phyloP scores from a whole-genome alignment of 768 basidiomycete genomes.

The Cystobasidium onofrii region DNA sequence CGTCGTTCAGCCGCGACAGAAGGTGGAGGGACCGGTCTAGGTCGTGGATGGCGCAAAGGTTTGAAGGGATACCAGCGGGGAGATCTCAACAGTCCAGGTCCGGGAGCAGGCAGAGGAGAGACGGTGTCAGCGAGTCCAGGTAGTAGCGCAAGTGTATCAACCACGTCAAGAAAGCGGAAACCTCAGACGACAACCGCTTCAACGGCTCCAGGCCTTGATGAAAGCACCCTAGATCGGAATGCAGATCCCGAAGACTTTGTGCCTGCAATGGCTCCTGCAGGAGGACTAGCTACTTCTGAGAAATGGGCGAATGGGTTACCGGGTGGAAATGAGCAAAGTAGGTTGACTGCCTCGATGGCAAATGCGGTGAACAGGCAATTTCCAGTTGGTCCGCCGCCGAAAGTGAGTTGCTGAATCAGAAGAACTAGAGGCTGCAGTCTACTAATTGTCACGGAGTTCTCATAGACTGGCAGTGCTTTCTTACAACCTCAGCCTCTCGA shows the following conservation, averaged over 20 bases:
- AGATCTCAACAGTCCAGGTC: not conserved
- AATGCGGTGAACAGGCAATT: conserved; percentile 23
- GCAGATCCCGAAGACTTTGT: conserved; percentile 9
- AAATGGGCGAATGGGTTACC: conserved; percentile 29
- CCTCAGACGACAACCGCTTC: not conserved
- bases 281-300: conserved; percentile 15
- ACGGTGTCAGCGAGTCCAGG: not conserved
- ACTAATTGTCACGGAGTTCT: not conserved
- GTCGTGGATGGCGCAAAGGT: conserved; percentile 23
- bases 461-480: conserved; percentile 22
- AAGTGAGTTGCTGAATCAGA: not conserved
- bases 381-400: conserved; percentile 28
- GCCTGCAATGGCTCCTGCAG: conserved; percentile 16
- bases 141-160: not conserved
- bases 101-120: not conserved
- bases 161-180: conserved; percentile 1
- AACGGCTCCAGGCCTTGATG: not conserved
- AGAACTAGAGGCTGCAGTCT: not conserved
- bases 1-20: not conserved
- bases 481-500: conserved; percentile 14
- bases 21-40: not conserved
- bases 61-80: conserved; percentile 5
- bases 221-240: not conserved
- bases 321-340: conserved; percentile 26
- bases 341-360: conserved; percentile 27